Evolutionary conservation across 2,329 filamentous ascomycete genomes (phyloP), one percentile per base, ranked within the genome.

Genomic region (Hypomyces rosellus): DNA sequence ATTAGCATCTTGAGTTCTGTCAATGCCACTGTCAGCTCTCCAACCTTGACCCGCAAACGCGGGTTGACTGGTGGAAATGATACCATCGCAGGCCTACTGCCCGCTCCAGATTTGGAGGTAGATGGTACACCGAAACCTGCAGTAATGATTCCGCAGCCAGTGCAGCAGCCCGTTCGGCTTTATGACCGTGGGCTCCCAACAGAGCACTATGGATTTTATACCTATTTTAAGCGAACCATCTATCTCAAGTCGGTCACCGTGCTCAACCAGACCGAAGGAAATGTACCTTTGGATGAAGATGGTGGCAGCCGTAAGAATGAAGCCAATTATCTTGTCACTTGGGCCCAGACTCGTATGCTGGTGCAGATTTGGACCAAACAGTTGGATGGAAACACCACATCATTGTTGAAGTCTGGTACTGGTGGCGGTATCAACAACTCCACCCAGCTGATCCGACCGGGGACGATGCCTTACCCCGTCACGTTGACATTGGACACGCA

Each of bases 131-230:
- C 88, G 0, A 82, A 82, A 1, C 73, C 86, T 0, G 88, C 88
- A 3, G 78, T 78, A 9, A 73, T 96, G 55, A 80, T 93, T 42
- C 88, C 90, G 0, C 74, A 79, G 7, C 80, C 86, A 0, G 69
- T 75, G 1, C 81, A 85, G 53, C 93, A 97, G 61, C 92, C 89
- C 0, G 74, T 97, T 12, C 82, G 88, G 2, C 78, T 97, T 1
- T 97, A 85, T 66, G 89, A 97, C 65, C 86, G 90, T 16, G 90
- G 87, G 15, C 74, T 87, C 25, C 72, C 78, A 2, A 85, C 85
- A 0, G 92, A 97, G 66, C 89, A 96, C 69, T 96, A 95, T 67
- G 89, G 89, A 2, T 96, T 96, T 70, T 96, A 96, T 71, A 88
- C 81, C 1, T 95, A 96, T 73, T 97, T 88, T 67, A 84, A 90